Evolutionary conservation across 164 flowering plant genomes (phyloP).

Genomic region (Magnolia officinalis): DNA sequence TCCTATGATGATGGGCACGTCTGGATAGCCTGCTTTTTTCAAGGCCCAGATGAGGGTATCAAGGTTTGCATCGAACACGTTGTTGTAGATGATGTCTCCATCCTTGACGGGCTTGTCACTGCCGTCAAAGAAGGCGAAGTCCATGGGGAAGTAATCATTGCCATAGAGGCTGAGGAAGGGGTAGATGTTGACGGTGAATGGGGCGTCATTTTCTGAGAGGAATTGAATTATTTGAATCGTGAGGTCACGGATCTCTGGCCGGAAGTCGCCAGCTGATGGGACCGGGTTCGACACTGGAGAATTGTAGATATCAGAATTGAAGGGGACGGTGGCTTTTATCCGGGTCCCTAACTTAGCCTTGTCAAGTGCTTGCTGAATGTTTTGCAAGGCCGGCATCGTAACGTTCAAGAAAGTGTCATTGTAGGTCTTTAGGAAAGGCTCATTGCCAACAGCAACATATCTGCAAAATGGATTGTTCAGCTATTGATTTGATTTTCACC

Average conservation of each 20-base stretch:
- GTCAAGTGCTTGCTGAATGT: conserved; percentile 24
- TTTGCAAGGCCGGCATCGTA: conserved; percentile 22
- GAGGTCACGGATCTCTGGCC: conserved; percentile 14
- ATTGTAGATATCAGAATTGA: conserved; percentile 26
- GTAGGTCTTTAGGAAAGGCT: conserved; percentile 22
- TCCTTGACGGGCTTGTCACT: conserved; percentile 1
- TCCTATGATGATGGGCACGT: conserved; percentile 61
- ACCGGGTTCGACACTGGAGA: conserved; percentile 16
- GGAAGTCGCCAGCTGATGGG: conserved; percentile 29
- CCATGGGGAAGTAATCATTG: conserved; percentile 60
- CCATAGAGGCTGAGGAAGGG: conserved; percentile 82
- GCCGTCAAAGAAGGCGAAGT: conserved; percentile 90
- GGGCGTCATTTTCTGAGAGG: conserved; percentile 48
- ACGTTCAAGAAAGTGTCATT: conserved; percentile 16
- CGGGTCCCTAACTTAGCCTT: conserved; percentile 21
- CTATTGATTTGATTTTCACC: background rate
- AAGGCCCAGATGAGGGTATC: conserved; percentile 72
- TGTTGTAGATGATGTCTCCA: background rate
- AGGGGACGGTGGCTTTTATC: conserved; percentile 26
- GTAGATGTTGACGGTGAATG: conserved; percentile 82
- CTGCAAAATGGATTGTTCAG: conserved; percentile 4
- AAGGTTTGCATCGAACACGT: conserved; percentile 78
- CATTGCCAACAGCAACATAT: conserved; percentile 30
- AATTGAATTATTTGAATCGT: conserved; percentile 48
- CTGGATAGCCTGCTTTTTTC: conserved; percentile 59